Evolutionary conservation across 495 filamentous ascomycete species (phyloP).

Genomic region (Aspergillus steynii): DNA sequence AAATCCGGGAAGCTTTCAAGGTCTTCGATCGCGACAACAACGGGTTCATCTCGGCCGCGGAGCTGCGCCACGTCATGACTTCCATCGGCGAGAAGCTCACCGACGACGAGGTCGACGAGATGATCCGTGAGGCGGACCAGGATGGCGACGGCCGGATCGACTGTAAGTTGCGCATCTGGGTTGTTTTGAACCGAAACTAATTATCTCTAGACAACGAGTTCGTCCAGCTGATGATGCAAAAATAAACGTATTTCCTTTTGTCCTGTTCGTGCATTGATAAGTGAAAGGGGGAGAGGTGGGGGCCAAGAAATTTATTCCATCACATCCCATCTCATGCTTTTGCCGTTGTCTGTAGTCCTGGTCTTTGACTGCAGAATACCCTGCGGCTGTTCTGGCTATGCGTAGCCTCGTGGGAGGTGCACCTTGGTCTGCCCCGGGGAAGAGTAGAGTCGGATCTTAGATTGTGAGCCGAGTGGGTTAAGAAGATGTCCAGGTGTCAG

Average conservation of each 20-base stretch:
- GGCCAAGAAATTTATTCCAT: constrained; percentile 18
- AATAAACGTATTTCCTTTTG: constrained; percentile 57
- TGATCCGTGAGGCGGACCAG: constrained; percentile 99
- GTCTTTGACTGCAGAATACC: constrained; percentile 22
- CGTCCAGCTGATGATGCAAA: constrained; percentile 99
- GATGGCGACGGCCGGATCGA: constrained; percentile 97
- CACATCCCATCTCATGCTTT: constrained; percentile 24
- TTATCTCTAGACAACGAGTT: constrained; percentile 90
- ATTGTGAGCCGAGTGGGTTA: constrained; percentile 10
- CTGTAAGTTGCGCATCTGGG: constrained; percentile 55
- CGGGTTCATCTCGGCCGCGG: constrained; percentile 96
- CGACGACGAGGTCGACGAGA: constrained; percentile 99
- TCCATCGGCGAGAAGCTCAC: constrained; percentile 99
- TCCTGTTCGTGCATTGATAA: constrained; percentile 34
- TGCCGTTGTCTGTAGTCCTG: constrained; percentile 36
- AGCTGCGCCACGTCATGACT: constrained; percentile 98
- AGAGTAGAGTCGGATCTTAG: constrained; percentile 14
- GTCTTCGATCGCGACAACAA: constrained; percentile 99
- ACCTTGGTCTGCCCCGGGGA: constrained; percentile 4
- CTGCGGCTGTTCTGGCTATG: constrained; percentile 33
- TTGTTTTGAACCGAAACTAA: constrained; percentile 11
- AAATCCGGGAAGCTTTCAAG: constrained; percentile 94
- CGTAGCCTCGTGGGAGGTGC: constrained; percentile 25
- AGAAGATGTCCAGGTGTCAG: constrained; percentile 3
- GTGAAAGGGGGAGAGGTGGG: constrained; percentile 25